A percentile compares a stretch with the other conserved stretches of the same genome.
phyloP scores from a whole-genome alignment of 176 grass and related monocot genomes.

The Carex cristatella region DNA sequence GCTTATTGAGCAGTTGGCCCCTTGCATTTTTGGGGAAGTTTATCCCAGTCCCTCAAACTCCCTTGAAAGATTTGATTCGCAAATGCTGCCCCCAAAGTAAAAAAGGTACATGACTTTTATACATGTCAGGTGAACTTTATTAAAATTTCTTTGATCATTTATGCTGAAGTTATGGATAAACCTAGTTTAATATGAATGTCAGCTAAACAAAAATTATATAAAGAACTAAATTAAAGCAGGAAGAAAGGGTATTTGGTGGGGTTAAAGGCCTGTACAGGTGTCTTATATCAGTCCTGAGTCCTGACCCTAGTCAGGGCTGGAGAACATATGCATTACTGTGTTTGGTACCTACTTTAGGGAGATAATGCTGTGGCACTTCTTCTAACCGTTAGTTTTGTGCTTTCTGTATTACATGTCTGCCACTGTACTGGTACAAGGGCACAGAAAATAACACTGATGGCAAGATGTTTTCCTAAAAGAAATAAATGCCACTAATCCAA shows the following conservation, averaged over 20 bases:
- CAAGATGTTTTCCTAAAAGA: background rate
- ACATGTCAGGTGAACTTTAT: background rate
- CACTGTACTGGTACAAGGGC: background rate
- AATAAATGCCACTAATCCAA: background rate
- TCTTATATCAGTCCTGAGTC: background rate
- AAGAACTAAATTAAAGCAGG: background rate
- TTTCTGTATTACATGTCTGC: background rate
- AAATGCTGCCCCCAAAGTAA: constrained; percentile 29
- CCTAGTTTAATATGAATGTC: background rate
- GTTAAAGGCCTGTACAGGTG: background rate
- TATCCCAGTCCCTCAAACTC: constrained; percentile 59
- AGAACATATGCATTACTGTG: background rate
- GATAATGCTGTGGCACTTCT: background rate
- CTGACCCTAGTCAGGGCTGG: too few relatives aligned
- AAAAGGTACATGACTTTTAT: constrained; percentile 23
- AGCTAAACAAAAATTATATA: background rate
- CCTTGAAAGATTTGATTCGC: constrained; percentile 31
- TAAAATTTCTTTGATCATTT: constrained; percentile 1
- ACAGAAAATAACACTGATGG: background rate
- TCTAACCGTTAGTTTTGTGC: background rate
- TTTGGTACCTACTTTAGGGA: background rate
- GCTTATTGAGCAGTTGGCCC: constrained; percentile 58
- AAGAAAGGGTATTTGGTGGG: background rate
- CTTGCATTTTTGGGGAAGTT: constrained; percentile 69
- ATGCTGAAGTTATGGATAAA: background rate